Base-by-base conservation (phyloP, 352 stramenopile species). In the Pythium apleroticum region DNA sequence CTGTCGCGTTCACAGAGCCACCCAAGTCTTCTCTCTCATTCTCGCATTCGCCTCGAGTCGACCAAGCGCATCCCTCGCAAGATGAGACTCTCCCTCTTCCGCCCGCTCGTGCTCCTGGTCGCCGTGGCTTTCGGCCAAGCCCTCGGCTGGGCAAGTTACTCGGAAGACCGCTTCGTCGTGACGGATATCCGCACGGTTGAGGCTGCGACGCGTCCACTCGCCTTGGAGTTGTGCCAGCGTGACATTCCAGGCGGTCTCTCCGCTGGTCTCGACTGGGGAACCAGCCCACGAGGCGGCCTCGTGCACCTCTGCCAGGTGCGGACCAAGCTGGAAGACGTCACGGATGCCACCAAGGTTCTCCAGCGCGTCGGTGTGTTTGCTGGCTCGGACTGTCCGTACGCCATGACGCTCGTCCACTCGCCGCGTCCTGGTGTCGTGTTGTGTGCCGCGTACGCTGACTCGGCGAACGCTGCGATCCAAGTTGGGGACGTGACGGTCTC, bases 401-500 rank as follows among this genome's bases (percentile, higher is more conserved):
- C 11, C 4, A 31, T 52, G 49, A 10, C 45, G 39, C 31, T 63
- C 1, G 52, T 71, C 11, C 43, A 20, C 33, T 28, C 20, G 33
- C 63, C 71, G 2, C 69, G 46, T 20, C 6, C 28, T 7, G 53
- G 53, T 27, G 63, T 74, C 1, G 69, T 75, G n/a, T 66, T 84
- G 4, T 84, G 76, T 39, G 63, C 35, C 10, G 57, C 69, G 14
- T 78, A 64, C 11, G 50, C 66, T 14, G 62, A 69, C 1, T 69
- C 35, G 4, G 28, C 56, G 4, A 61, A 67, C 4, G 60, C 71
- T 15, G 37, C 58, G 24, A 14, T 45, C n/a, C 31, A 30, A 33
- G 30, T 43, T 10, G 63, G 56, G 3, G 77, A 85, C 57, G 46
- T 85, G 52, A 71, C 74, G 57, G 79, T 76, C 24, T 76, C 77